These are phyloP conservation scores for Triticum timopheevii DNA, from an alignment of 176 grass and related monocot genomes.

Conservation along the genomic window DNA sequence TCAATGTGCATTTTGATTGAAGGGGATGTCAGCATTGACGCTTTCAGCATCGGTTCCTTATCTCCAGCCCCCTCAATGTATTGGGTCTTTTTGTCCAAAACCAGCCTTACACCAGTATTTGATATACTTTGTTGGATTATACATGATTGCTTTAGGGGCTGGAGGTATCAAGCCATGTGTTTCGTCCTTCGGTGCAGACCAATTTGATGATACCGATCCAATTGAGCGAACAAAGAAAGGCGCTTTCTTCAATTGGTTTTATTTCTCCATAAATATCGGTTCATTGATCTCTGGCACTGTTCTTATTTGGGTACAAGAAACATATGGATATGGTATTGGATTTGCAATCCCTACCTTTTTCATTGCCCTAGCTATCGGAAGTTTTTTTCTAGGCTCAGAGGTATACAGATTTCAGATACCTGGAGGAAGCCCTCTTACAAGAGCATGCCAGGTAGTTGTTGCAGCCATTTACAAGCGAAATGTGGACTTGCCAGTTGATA, in stretches of 20 bases:
- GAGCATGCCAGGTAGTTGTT: conserved; percentile 76
- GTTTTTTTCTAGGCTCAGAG: conserved; percentile 71
- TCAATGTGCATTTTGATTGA: conserved; percentile 25
- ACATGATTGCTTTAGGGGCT: conserved; percentile 73
- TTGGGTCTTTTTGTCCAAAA: conserved; percentile 54
- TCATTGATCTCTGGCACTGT: conserved; percentile 68
- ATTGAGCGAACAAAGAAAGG: conserved; percentile 70
- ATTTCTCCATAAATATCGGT: conserved; percentile 74
- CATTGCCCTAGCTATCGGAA: conserved; percentile 64
- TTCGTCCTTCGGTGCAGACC: conserved; percentile 77
- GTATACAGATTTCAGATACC: conserved; percentile 81
- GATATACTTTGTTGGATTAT: conserved; percentile 66
- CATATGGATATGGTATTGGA: conserved; percentile 72
- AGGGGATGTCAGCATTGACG: conserved; percentile 74
- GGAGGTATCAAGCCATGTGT: conserved; percentile 90
- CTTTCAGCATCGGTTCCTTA: conserved; percentile 55
- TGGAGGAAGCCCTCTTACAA: conserved; percentile 81
- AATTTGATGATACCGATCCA: conserved; percentile 76
- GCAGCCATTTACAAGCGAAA: conserved; percentile 65
- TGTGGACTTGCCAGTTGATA: conserved; percentile 50
- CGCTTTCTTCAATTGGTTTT: conserved; percentile 88
- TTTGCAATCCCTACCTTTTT: conserved; percentile 78
- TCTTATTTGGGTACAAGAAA: conserved; percentile 85
- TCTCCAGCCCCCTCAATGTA: conserved; percentile 53
- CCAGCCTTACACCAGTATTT: conserved; percentile 56